Conservation (phyloP, 2,329 filamentous ascomycete genomes). For the Aspergillus unguis region DNA sequence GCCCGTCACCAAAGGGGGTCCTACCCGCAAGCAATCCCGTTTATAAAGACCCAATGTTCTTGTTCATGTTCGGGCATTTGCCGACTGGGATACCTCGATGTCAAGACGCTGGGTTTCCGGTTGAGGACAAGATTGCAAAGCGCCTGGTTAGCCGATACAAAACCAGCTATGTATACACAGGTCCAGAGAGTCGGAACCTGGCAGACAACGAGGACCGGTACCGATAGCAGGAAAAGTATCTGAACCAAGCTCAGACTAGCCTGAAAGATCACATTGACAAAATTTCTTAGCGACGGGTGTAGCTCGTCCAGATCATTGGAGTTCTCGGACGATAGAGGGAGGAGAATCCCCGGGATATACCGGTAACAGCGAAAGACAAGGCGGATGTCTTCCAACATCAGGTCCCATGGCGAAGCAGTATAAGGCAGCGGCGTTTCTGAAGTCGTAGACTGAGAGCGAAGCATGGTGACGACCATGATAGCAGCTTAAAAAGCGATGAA, state of each 20-base stretch:
- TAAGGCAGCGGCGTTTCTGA: conserved; percentile 31
- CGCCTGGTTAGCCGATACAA: conserved; percentile 28
- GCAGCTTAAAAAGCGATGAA: background rate
- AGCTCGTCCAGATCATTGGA: conserved; percentile 62
- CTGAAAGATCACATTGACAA: conserved; percentile 58
- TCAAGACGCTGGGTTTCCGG: conserved; percentile 19
- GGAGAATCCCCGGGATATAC: conserved; percentile 57
- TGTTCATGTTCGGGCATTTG: conserved; percentile 38
- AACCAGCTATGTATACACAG: conserved; percentile 34
- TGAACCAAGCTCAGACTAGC: conserved; percentile 59
- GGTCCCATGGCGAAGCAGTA: conserved; percentile 37
- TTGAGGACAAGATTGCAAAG: conserved; percentile 35
- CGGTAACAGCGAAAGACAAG: conserved; percentile 34
- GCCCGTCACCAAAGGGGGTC: conserved; percentile 38
- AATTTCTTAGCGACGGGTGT: conserved; percentile 55
- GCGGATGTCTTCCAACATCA: conserved; percentile 41
- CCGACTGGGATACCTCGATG: background rate
- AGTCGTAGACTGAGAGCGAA: conserved; percentile 11
- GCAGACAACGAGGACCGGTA: conserved; percentile 54
- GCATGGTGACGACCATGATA: conserved; percentile 8
- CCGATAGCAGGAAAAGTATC: conserved; percentile 55
- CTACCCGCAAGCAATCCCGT: conserved; percentile 57
- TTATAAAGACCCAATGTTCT: conserved; percentile 78
- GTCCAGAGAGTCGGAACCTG: conserved; percentile 26
- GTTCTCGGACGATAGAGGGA: conserved; percentile 53